These are phyloP conservation scores for Candida tibetensis DNA, from an alignment of 805 yeast genomes.

Conservation along the genomic window DNA sequence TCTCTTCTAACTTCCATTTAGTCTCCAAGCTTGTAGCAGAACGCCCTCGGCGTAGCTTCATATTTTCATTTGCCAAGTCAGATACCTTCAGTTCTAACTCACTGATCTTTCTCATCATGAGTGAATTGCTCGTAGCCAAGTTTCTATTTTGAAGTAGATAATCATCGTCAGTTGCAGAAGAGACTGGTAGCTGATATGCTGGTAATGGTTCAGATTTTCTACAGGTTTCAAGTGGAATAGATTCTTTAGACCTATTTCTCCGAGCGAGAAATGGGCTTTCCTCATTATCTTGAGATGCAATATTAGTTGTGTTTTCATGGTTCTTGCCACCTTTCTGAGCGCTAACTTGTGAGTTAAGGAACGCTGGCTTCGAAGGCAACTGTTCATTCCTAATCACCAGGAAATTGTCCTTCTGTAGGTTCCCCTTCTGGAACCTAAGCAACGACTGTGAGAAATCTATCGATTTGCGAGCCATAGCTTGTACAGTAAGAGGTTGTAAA, in stretches of 20 bases:
- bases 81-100: constrained; percentile 52
- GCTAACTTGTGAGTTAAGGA: no score
- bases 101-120: constrained; percentile 47
- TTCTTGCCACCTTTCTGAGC: no score
- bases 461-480: constrained; percentile 14
- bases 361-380: no score
- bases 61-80: constrained; percentile 51
- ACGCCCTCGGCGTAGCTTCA: constrained; percentile 36
- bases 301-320: no score
- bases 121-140: constrained; percentile 58
- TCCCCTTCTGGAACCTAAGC: constrained; percentile 8
- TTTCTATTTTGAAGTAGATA: constrained; percentile 50
- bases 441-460: constrained; percentile 16
- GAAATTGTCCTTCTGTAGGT: neutral
- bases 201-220: no score
- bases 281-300: no score
- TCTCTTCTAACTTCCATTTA: constrained; percentile 34
- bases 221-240: no score
- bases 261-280: no score
- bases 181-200: no score
- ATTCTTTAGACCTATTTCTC: no score
- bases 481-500: no score
- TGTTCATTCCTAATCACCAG: neutral
- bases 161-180: no score
- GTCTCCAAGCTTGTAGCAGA: constrained; percentile 19